Evolutionary conservation across 2,329 filamentous ascomycete species (phyloP).

Genomic region (Fusarium scirpi): DNA sequence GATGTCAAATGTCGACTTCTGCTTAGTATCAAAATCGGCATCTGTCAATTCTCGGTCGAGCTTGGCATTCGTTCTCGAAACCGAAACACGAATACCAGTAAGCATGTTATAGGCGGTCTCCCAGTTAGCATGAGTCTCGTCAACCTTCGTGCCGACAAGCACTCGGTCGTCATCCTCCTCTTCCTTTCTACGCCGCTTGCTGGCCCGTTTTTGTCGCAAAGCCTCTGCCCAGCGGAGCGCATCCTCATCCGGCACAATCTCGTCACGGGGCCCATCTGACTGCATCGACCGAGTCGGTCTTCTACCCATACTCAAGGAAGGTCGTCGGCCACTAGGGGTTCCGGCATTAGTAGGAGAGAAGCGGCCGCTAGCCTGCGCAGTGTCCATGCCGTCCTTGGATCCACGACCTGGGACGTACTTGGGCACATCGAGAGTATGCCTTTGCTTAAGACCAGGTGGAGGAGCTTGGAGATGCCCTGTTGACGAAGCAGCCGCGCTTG

Average conservation of each 20-base stretch:
- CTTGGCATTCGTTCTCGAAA: conserved; percentile 96
- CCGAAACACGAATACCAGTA: conserved; percentile 96
- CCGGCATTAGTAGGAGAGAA: conserved; percentile 76
- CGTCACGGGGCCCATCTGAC: conserved; percentile 86
- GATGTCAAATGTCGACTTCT: conserved; percentile 99
- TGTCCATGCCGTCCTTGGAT: conserved; percentile 80
- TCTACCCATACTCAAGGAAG: conserved; percentile 85
- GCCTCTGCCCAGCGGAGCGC: conserved; percentile 92
- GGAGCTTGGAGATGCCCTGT: conserved; percentile 64
- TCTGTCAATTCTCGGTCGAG: conserved; percentile 90
- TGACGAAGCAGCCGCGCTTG: conserved; percentile 57
- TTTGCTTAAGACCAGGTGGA: conserved; percentile 73
- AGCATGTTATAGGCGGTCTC: conserved; percentile 99
- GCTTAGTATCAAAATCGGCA: conserved; percentile 91
- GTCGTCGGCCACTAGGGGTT: conserved; percentile 71
- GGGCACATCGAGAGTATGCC: conserved; percentile 90
- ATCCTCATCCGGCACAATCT: conserved; percentile 88
- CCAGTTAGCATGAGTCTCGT: conserved; percentile 97
- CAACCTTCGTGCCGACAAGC: conserved; percentile 95
- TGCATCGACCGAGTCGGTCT: conserved; percentile 86
- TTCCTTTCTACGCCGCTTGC: conserved; percentile 84
- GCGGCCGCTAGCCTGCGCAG: conserved; percentile 77
- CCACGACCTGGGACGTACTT: conserved; percentile 72
- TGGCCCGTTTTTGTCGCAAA: conserved; percentile 90
- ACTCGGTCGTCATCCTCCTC: conserved; percentile 94